Conservation (phyloP, 805 yeast species). For the Sugiyamaella boreocaroliniensis region DNA sequence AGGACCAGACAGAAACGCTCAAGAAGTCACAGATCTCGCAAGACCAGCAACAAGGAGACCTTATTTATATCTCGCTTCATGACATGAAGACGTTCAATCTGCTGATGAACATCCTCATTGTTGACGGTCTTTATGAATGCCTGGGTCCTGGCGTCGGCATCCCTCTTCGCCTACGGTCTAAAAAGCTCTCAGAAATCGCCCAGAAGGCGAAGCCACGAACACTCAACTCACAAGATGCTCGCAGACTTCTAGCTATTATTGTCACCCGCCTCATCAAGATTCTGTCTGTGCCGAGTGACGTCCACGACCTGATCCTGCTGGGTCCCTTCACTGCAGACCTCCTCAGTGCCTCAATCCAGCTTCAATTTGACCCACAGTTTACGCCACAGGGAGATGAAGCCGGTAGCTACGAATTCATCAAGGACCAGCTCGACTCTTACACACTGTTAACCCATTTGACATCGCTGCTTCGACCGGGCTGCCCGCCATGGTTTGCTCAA, state of each 20-base stretch:
- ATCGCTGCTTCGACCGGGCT: conserved; percentile 44
- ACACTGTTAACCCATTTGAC: conserved; percentile 58
- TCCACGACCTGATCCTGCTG: conserved; percentile 24
- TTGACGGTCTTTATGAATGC: conserved; percentile 66
- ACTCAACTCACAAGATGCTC: background rate
- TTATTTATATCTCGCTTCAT: conserved; percentile 61
- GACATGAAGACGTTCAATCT: conserved; percentile 73
- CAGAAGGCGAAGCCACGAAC: background rate
- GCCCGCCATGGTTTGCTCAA: conserved; percentile 41
- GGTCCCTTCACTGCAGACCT: conserved; percentile 28
- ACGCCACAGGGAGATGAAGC: conserved; percentile 3
- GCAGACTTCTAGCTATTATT: background rate
- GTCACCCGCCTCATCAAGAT: conserved; percentile 6
- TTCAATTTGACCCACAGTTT: conserved; percentile 20
- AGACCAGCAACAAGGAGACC: conserved; percentile 4
- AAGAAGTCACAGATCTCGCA: background rate
- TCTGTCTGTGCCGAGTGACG: conserved; percentile 23
- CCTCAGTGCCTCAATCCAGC: conserved; percentile 24
- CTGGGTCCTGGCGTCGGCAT: conserved; percentile 53
- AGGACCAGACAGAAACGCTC: background rate
- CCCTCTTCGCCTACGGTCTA: conserved; percentile 55
- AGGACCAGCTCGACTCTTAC: conserved; percentile 42
- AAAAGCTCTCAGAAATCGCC: conserved; percentile 21
- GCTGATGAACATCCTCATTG: conserved; percentile 54
- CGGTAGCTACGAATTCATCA: background rate